Evolutionary conservation across 2,329 filamentous ascomycete species (phyloP), one percentile per base, ranked within the genome.

Genomic region (Fusarium sp.): DNA sequence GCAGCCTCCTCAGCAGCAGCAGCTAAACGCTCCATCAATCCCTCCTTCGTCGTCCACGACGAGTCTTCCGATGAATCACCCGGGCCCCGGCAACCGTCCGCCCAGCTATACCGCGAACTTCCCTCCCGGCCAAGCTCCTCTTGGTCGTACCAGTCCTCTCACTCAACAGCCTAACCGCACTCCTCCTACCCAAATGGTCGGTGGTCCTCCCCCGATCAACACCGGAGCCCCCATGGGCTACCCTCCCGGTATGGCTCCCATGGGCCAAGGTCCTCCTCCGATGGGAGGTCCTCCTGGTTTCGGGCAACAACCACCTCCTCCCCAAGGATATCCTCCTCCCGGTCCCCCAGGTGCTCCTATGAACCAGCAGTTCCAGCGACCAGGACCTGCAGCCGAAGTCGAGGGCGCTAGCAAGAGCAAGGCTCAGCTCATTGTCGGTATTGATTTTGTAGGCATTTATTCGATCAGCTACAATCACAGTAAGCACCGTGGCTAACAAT

Each of bases 381-480:
- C 81, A 73, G 82, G 82, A 74, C 83, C 84, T 18, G 86, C 87
- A 43, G 86, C 86, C 60, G 95, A 98, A 81, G 92, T 97, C 35
- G 93, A 97, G 75, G 94, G 93, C 63, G 93, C 91, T 74, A 93
- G 91, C 76, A 90, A 93, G 78, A 97, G 91, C 84, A 98, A 98
- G 85, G 93, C 96, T 54, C 96, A 98, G 84, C 86, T 99, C 76
- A 99, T 99, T 80, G 96, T 99, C 57, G 96, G 96, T 72, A 98
- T 99, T 79, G 96, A 99, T 82, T 99, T 99, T 86, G 96, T 97
- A 84, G 84, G 91, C 76, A 41, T 39, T 50, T 76, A 41, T 39
- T 50, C 24, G 23, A 52, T 31, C 26, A 29, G 31, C 24, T 28
- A 33, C 28, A 21, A 29, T 13, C 21, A 33, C 20, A 48, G 21